These are phyloP conservation scores for Aspergillus olivimuriae DNA, from an alignment of 495 filamentous ascomycete species.

Conservation along the genomic window DNA sequence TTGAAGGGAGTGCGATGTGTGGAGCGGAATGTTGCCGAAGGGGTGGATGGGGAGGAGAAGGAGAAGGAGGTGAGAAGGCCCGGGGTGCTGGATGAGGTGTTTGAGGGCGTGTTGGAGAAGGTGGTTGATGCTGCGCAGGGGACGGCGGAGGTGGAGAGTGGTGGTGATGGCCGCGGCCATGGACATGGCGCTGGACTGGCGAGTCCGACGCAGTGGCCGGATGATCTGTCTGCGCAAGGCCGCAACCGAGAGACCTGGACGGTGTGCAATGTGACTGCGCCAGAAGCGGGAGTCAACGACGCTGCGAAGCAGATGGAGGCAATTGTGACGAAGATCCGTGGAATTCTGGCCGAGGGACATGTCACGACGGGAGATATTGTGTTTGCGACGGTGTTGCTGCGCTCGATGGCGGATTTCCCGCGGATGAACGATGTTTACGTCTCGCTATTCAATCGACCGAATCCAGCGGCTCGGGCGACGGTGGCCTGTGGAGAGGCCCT, in stretches of 20 bases:
- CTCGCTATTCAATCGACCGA: slow-evolving; percentile 59
- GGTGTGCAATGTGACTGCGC: slow-evolving; percentile 40
- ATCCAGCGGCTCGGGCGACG: slow-evolving; percentile 79
- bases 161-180: not conserved
- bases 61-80: slow-evolving; percentile 35
- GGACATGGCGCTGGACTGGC: slow-evolving; percentile 10
- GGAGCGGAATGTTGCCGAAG: slow-evolving; percentile 30
- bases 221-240: too few species aligned
- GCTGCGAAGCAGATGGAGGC: slow-evolving; percentile 39
- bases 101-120: slow-evolving; percentile 26
- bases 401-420: slow-evolving; percentile 71
- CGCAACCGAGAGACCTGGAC: slow-evolving; percentile 24
- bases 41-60: slow-evolving; percentile 29
- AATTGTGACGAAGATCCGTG: slow-evolving; percentile 31
- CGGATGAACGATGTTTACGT: slow-evolving; percentile 69
- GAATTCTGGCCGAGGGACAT: slow-evolving; percentile 16
- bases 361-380: slow-evolving; percentile 52
- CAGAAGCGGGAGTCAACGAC: slow-evolving; percentile 31
- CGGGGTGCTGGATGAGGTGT: slow-evolving; percentile 38
- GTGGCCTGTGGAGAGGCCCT: slow-evolving; percentile 65
- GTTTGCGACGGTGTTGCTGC: slow-evolving; percentile 69
- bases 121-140: slow-evolving; percentile 6
- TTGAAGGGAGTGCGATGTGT: slow-evolving; percentile 53
- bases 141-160: not conserved
- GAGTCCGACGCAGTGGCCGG: slow-evolving; percentile 14